These are phyloP conservation scores for Alternaria triticimaculans DNA, from an alignment of 2,329 filamentous ascomycete species.

Conservation along the genomic window DNA sequence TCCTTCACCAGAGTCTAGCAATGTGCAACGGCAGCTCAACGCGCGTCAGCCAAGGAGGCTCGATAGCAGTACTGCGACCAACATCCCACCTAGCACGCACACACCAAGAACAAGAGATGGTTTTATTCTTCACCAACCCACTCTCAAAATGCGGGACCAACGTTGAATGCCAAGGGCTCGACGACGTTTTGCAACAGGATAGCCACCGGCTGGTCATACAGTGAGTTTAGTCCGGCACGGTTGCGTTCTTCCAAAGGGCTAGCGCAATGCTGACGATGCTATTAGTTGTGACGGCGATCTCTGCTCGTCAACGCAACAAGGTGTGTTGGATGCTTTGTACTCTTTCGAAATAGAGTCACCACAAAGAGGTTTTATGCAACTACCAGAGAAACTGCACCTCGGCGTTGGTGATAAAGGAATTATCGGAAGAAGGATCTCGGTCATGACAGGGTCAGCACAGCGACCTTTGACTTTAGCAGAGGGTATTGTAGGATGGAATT, in stretches of 20 bases:
- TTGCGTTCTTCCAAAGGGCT: background rate
- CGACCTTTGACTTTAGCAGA: slow-evolving; percentile 35
- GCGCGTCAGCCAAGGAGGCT: slow-evolving; percentile 43
- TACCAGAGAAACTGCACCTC: slow-evolving; percentile 35
- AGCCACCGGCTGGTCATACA: slow-evolving; percentile 42
- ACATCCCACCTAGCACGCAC: slow-evolving; percentile 12
- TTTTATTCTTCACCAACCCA: slow-evolving; percentile 39
- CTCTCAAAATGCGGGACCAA: slow-evolving; percentile 31
- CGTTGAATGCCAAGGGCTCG: slow-evolving; percentile 35
- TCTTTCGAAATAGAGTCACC: slow-evolving; percentile 29
- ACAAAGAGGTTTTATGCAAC: slow-evolving; percentile 9
- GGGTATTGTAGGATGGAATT: slow-evolving; percentile 48
- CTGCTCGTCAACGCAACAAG: slow-evolving; percentile 6
- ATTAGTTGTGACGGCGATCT: slow-evolving; percentile 42
- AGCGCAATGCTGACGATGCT: background rate
- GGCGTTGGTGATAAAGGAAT: slow-evolving; percentile 42
- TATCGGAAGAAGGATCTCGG: slow-evolving; percentile 41
- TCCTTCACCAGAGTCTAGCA: background rate
- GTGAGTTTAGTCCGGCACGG: slow-evolving; percentile 15
- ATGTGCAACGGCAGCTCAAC: slow-evolving; percentile 44
- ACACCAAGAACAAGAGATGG: slow-evolving; percentile 28
- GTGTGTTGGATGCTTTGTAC: slow-evolving; percentile 26
- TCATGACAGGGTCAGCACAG: slow-evolving; percentile 32
- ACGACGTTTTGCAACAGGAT: slow-evolving; percentile 7
- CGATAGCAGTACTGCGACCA: slow-evolving; percentile 43